These are phyloP conservation scores for Umbelopsis isabellina DNA, from an alignment of 192 early-diverging fungal species.

Conservation along the genomic window DNA sequence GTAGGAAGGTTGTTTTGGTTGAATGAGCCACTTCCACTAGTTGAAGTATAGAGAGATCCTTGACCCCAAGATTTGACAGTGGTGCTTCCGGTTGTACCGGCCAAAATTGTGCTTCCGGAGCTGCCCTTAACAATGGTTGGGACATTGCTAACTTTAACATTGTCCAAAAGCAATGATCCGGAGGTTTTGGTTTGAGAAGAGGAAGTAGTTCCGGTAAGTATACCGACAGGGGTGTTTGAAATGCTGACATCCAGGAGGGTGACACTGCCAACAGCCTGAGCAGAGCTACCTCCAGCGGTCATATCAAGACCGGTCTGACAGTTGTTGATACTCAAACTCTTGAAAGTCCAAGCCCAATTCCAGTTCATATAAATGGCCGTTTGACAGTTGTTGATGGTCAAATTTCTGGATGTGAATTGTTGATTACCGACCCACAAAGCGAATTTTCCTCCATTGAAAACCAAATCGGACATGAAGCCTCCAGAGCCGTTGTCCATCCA, in stretches of 20 bases:
- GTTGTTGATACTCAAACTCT: constrained; percentile 40
- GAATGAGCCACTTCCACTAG: constrained; percentile 1
- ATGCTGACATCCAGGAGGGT: constrained; percentile 38
- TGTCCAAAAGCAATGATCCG: constrained; percentile 40
- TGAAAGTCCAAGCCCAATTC: constrained; percentile 53
- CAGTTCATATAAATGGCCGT: constrained; percentile 47
- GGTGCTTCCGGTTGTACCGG: constrained; percentile 3
- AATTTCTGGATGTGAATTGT: constrained; percentile 43
- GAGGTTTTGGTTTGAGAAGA: constrained; percentile 15
- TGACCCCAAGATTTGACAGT: constrained; percentile 16
- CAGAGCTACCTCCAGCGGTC: constrained; percentile 25
- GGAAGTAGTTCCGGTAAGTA: constrained; percentile 27
- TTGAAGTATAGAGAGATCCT: constrained; percentile 25
- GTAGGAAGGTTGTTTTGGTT: constrained; percentile 21
- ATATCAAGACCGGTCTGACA: constrained; percentile 47
- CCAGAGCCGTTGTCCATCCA: constrained; percentile 57
- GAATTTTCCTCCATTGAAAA: constrained; percentile 45
- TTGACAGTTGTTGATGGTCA: constrained; percentile 40
- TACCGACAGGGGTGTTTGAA: constrained; percentile 33
- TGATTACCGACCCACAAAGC: constrained; percentile 50
- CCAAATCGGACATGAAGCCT: constrained; percentile 49
- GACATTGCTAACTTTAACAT: constrained; percentile 38
- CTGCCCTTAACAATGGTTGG: constrained; percentile 24
- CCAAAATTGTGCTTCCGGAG: constrained; percentile 29
- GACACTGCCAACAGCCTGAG: constrained; percentile 32